A percentile compares a stretch with the other conserved stretches of the same genome.
Evolutionary conservation across 139 green algal species (phyloP).

Genomic region (Pedinophyceae sp.): DNA sequence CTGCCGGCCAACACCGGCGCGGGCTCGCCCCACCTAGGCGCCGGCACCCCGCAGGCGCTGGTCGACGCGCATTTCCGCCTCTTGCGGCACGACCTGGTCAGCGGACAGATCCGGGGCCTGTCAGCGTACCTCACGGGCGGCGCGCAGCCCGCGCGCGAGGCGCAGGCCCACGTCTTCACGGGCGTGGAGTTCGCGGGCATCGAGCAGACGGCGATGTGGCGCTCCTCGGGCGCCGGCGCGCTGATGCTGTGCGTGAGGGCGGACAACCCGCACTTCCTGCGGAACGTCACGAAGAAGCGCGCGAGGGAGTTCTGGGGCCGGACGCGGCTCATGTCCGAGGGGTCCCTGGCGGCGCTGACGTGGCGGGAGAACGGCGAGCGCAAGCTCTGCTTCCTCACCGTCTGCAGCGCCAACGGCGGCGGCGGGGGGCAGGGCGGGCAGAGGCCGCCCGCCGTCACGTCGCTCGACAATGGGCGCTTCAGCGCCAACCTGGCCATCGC

Average conservation of each 20-base stretch:
- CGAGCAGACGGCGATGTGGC: not conserved
- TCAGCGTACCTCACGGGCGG: slow-evolving; percentile 2
- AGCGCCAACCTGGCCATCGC: not conserved
- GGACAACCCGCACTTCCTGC: not conserved
- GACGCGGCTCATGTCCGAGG: too few species aligned
- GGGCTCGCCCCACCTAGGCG: slow-evolving; percentile 16
- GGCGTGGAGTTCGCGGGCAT: too few species aligned
- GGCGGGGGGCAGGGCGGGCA: too few species aligned
- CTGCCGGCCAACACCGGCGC: slow-evolving; percentile 28
- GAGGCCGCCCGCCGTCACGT: too few species aligned
- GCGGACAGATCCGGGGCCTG: slow-evolving; percentile 6
- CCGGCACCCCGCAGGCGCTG: slow-evolving; percentile 18
- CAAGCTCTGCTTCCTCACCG: too few species aligned
- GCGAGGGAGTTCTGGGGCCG: too few species aligned
- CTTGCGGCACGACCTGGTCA: slow-evolving; percentile 37
- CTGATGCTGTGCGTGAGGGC: not conserved
- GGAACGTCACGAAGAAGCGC: not conserved
- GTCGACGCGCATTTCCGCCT: slow-evolving; percentile 47
- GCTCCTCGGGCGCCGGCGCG: too few species aligned
- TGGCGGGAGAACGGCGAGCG: too few species aligned
- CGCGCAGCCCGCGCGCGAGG: slow-evolving; percentile 1
- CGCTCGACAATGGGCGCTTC: not conserved
- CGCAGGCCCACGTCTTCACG: too few species aligned
- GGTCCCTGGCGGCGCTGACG: too few species aligned
- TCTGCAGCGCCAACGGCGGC: too few species aligned